Percentiles rank a stretch among this genome's conserved stretches.
Conservation (phyloP, 2,329 filamentous ascomycete genomes). For the Xylaria arbuscula region DNA sequence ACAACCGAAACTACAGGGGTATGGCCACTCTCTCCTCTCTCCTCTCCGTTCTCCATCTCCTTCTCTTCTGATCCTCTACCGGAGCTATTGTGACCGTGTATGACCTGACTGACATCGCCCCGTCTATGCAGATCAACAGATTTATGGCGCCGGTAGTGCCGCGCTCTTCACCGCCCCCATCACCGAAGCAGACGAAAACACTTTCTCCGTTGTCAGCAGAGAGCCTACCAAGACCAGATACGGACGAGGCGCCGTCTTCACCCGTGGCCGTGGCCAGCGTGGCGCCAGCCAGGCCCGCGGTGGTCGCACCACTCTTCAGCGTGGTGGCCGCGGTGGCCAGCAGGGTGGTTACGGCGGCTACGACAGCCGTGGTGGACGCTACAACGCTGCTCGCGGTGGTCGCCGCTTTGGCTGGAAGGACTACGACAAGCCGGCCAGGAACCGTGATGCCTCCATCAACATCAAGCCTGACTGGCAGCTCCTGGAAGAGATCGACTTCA, state of each 20-base stretch:
- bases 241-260: conserved; percentile 89
- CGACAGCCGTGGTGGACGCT: conserved; percentile 77
- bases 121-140: conserved; percentile 80
- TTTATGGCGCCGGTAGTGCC: conserved; percentile 90
- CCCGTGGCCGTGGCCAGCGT: conserved; percentile 83
- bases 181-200: conserved; percentile 89
- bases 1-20: conserved; percentile 95
- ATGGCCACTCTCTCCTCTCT: conserved; percentile 42
- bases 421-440: conserved; percentile 96
- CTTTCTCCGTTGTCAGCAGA: conserved; percentile 98
- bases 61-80: background rate
- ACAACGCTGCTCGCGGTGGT: conserved; percentile 77
- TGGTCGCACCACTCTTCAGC: conserved; percentile 72
- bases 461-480: conserved; percentile 96
- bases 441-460: conserved; percentile 94
- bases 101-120: conserved; percentile 39
- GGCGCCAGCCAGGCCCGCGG: conserved; percentile 73
- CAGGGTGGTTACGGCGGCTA: conserved; percentile 73
- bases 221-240: conserved; percentile 88
- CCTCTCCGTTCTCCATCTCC: background rate
- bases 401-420: conserved; percentile 98
- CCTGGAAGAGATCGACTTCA: conserved; percentile 98
- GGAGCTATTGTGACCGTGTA: background rate
- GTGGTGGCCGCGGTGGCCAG: conserved; percentile 75
- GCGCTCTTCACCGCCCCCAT: conserved; percentile 90